These are phyloP conservation scores for Williopsis jadinii DNA, from an alignment of 1,139 yeast genomes.

Conservation along the genomic window DNA sequence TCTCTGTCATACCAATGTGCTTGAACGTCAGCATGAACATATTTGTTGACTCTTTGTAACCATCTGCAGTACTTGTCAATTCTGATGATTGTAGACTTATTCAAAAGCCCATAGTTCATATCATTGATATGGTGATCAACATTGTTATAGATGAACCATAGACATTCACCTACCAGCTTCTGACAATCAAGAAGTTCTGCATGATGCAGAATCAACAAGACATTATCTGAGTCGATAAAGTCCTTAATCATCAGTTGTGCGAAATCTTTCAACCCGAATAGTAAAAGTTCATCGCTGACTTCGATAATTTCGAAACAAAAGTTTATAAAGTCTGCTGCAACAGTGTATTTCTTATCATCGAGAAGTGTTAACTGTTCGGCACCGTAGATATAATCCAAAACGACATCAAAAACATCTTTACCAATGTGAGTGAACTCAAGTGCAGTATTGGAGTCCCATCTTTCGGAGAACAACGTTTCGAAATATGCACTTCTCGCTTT, in stretches of 20 bases:
- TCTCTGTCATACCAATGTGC: conserved; percentile 25
- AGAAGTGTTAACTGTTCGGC: conserved; percentile 38
- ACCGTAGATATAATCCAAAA: conserved; percentile 57
- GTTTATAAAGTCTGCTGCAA: conserved; percentile 39
- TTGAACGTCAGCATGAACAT: background rate
- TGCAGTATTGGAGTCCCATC: conserved; percentile 38
- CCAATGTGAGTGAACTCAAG: conserved; percentile 42
- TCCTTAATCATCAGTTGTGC: conserved; percentile 60
- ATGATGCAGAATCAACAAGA: conserved; percentile 46
- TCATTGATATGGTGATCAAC: conserved; percentile 59
- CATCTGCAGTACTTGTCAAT: conserved; percentile 28
- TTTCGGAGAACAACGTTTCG: conserved; percentile 45
- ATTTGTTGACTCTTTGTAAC: conserved; percentile 17
- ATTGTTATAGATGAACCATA: conserved; percentile 65
- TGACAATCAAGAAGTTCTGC: conserved; percentile 46
- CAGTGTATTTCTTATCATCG: conserved; percentile 24
- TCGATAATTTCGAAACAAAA: conserved; percentile 53
- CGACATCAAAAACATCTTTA: conserved; percentile 37
- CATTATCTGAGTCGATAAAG: conserved; percentile 56
- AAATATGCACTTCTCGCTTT: conserved; percentile 56
- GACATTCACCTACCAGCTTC: conserved; percentile 51
- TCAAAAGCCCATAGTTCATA: conserved; percentile 22
- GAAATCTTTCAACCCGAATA: conserved; percentile 51
- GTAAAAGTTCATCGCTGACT: conserved; percentile 56
- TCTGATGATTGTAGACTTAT: conserved; percentile 21